Evolutionary conservation across 164 flowering plant genomes (phyloP), one percentile per base, ranked within the genome.

Genomic region (Magnolia kwangsiensis): DNA sequence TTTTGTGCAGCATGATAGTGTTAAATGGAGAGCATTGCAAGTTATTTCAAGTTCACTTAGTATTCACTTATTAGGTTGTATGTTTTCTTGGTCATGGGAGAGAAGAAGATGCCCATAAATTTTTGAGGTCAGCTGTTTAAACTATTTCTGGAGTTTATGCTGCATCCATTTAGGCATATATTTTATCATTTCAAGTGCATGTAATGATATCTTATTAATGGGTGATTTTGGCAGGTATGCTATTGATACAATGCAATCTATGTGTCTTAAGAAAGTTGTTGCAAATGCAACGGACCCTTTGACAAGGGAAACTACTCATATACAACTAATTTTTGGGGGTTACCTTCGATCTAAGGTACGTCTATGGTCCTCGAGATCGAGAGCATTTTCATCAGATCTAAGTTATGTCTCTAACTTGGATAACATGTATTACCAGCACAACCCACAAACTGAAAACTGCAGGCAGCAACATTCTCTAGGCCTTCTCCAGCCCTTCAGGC

Each of bases 301-400:
- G 23, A 86, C 87, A 75, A 93, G 90, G 80, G 96, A 93, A 80
- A 88, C 93, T 59, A 88, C 91, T 79, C 87, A 93, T 18, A 72
- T 91, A 50, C 93, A 92, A 78, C 89, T 92, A 49, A 92, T 93
- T 21, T 95, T 95, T 86, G 98, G 98, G 64, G 99, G 99, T 72
- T 91, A 95, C 75, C 96, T 95, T 78, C 91, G 87, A 23, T 95
- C 99, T 29, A 92, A 92, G 96, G 99, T n/a, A n/a, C n/a, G n/a
- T n/a, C n/a, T n/a, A n/a, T n/a, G n/a, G n/a, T n/a, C n/a, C n/a
- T n/a, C n/a, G n/a, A n/a, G n/a, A n/a, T n/a, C n/a, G n/a, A n/a
- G n/a, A n/a, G n/a, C n/a, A n/a, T n/a, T n/a, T n/a, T n/a, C n/a
- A n/a, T n/a, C n/a, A n/a, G n/a, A n/a, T n/a, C n/a, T n/a, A n/a